Evolutionary conservation across 1,284 basidiomycete genomes (phyloP), one percentile per base, ranked within the genome.

Genomic region (Phylloporus sp.): DNA sequence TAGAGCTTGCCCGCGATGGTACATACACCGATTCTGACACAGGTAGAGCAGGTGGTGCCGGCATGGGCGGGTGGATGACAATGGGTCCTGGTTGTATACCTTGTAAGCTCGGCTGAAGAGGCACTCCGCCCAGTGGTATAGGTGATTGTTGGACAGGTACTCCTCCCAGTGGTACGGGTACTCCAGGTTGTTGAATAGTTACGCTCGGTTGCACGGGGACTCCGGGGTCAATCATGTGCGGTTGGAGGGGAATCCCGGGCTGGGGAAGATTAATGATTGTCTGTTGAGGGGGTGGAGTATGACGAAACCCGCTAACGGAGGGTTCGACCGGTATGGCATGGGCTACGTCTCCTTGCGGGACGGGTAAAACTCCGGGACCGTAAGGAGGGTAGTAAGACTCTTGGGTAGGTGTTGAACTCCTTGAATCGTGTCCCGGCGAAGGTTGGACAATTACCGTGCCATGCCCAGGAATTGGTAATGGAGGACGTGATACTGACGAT

Each of bases 381-480:
- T 3, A 40, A 15, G 62, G 69, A 51, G 59, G 72, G 3, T 60
- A 54, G 39, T 58, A 69, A 22, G 72, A 61, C 15, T 61, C 62
- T n/a, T 76, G 73, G 17, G 73, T 73, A 18, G 70, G 61, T 24
- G 73, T 76, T 34, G 72, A 75, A 52, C 51, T 61, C 26, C 60
- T 64, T 22, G 72, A 75, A n/a, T 65, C 72, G 15, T 2, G 60
- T 8, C 26, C 59, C 1, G n/a, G n/a, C n/a, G n/a, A n/a, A n/a
- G 32, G 71, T 26, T 64, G 64, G 60, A 76, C n/a, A 22, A 65
- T 18, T 20, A 68, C 47, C 2, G 62, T 62, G 20, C 50, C 70
- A 4, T 51, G 73, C 10, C 49, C 66, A 37, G 63, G 72, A 3
- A 76, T 61, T 24, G 69, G 72, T n/a, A 74, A 56, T 1, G 73